Base-by-base conservation (phyloP, 140 eudicot species). In the Cichorium intybus region DNA sequence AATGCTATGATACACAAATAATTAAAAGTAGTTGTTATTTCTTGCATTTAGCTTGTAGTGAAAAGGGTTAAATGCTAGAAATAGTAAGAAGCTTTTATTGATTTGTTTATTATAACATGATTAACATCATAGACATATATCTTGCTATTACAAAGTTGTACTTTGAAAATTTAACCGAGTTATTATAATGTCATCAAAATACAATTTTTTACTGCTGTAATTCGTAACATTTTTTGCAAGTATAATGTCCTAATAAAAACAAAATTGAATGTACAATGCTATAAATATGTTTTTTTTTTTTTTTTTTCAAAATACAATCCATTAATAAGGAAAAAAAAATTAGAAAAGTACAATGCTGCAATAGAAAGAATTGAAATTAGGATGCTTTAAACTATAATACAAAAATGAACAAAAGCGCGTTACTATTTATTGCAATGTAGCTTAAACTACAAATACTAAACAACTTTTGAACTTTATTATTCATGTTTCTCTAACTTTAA, bases 401-500 rank as follows among this genome's bases (percentile, higher is more conserved):
- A 10, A 37, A 37, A 34, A 6, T 1, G 3, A 34, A 6, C 9
- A 12, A 34, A 37, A 10, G n/a, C 2, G 2, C 41, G 12, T 34
- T 34, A 3, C 41, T 34, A 34, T 34, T 34, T 34, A 11, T 34
- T 34, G 41, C 46, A 37, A 1, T 37, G n/a, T 10, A 1, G n/a
- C 46, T n/a, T n/a, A n/a, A 71, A 17, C 70, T 61, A 22, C 50
- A 50, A n/a, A 5, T 7, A 39, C 22, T 31, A 29, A 10, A 58
- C 50, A 6, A 35, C 2, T 63, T 29, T 43, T 56, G 6, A 26
- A 10, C 4, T 24, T 66, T 20, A 75, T 5, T 14, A 0, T 58
- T 15, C 5, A 53, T 70, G 37, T 23, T 57, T 45, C 16, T 21
- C 60, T 47, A 43, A 68, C 57, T 20, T 66, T 0, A 20, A 56